These are phyloP conservation scores for Gossypium davidsonii DNA, from an alignment of 441 rosid genomes.

Conservation along the genomic window DNA sequence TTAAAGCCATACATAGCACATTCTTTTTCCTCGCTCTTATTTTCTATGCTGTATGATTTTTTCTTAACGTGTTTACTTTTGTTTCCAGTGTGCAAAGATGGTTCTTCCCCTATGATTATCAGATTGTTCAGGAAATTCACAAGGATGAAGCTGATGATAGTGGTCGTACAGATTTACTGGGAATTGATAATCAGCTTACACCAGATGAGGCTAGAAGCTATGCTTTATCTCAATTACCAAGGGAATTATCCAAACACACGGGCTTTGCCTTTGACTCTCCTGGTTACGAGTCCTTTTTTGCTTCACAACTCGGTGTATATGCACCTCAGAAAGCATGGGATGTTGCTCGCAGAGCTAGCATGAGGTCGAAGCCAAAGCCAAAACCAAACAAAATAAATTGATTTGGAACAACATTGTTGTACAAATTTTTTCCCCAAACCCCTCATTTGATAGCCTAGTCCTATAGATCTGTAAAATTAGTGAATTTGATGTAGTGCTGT, in stretches of 20 bases:
- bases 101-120: slow-evolving; percentile 93
- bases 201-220: slow-evolving; percentile 83
- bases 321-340: slow-evolving; percentile 98
- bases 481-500: slow-evolving; percentile 11
- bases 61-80: background rate
- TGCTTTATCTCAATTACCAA: slow-evolving; percentile 80
- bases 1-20: background rate
- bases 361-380: slow-evolving; percentile 40
- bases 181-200: slow-evolving; percentile 56
- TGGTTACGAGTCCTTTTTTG: slow-evolving; percentile 90
- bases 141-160: slow-evolving; percentile 59
- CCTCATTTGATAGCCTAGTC: background rate
- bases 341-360: slow-evolving; percentile 92
- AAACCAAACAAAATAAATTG: slow-evolving; percentile 34
- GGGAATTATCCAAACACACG: slow-evolving; percentile 83
- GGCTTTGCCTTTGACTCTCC: slow-evolving; percentile 98
- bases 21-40: background rate
- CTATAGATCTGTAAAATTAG: slow-evolving; percentile 33
- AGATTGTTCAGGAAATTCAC: slow-evolving; percentile 87
- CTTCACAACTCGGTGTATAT: slow-evolving; percentile 64
- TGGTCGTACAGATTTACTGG: slow-evolving; percentile 41
- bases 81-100: slow-evolving; percentile 69
- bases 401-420: slow-evolving; percentile 18
- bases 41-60: background rate
- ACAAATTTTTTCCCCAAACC: slow-evolving; percentile 1